Evolutionary conservation across 1,284 basidiomycete species (phyloP), one percentile per base, ranked within the genome.

Genomic region (Austroboletus olivaceoglutinosus): DNA sequence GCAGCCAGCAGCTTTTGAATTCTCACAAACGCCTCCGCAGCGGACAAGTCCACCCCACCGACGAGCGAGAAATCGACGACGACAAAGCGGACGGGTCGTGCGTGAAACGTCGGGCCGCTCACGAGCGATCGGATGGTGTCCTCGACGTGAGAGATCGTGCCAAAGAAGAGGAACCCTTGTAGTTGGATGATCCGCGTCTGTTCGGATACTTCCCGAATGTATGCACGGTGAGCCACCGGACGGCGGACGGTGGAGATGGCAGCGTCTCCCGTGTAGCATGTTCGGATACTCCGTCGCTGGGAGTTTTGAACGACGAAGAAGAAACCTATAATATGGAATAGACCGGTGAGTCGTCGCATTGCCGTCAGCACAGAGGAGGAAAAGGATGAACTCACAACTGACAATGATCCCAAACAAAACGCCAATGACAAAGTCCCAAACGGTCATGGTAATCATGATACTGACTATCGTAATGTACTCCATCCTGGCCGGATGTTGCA

Each of bases 271-370:
- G 83, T 86, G 67, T 91, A 86, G 21, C 90, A 75, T 0, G 85
- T 80, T 16, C 95, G 81, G 52, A 98, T 94, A 51, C 93, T 91
- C 40, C 81, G 73, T 18, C 91, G 70, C 56, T 87, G 86, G 0
- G 93, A 95, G 58, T 90, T 96, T 63, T 97, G 93, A 3, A 98
- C 80, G 21, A 99, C 97, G 64, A 99, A 98, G 75, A 98, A 98
- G 69, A 97, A 82, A 65, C 91, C 90, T 87, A 33, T 54, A 3
- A 45, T 0, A 43, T 11, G 27, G 5, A 5, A 22, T 5, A 5
- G 36, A 48, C 37, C 8, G 58, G 56, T 53, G 60, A 50, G 54
- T 50, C 12, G 8, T 36, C 27, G 19, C n/a, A 45, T 19, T 39
- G 15, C 29, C 5, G 5, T 12, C 8, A 23, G 9, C 7, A 21